Percentiles rank a stretch among this genome's conserved stretches.
phyloP scores from a whole-genome alignment of 768 basidiomycete species.

The Termitomyces sp. region DNA sequence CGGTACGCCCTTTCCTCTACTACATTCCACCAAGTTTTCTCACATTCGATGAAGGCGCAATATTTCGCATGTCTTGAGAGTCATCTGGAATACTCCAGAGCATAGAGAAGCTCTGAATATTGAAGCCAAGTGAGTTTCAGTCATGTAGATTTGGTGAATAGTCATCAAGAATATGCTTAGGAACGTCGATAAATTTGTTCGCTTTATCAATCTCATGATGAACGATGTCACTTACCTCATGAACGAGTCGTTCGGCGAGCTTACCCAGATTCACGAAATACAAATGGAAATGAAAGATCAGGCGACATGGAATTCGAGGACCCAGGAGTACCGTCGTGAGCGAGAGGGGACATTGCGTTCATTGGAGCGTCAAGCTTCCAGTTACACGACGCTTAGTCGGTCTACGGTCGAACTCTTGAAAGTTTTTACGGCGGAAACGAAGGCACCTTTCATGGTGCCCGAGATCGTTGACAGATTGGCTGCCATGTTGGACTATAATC shows the following conservation, averaged over 20 bases:
- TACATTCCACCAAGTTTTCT: background rate
- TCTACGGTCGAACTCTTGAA: constrained; percentile 89
- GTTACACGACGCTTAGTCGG: constrained; percentile 81
- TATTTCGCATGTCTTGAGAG: constrained; percentile 82
- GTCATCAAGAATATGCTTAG: constrained; percentile 27
- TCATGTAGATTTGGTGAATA: background rate
- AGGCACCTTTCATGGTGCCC: constrained; percentile 89
- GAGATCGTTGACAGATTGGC: constrained; percentile 95
- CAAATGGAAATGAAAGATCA: constrained; percentile 81
- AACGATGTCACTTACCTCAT: constrained; percentile 98
- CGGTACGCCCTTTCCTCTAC: constrained; percentile 4
- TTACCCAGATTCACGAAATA: constrained; percentile 83
- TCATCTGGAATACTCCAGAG: constrained; percentile 85
- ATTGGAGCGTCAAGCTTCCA: constrained; percentile 81
- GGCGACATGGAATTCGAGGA: constrained; percentile 58
- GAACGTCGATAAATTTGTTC: constrained; percentile 88
- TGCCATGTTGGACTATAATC: constrained; percentile 94
- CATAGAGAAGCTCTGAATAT: constrained; percentile 83
- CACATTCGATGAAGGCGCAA: constrained; percentile 51
- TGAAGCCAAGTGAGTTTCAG: constrained; percentile 57
- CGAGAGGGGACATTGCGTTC: constrained; percentile 69
- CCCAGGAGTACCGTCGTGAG: constrained; percentile 76
- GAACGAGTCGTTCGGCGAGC: constrained; percentile 89
- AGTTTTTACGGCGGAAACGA: constrained; percentile 88
- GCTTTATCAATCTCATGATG: constrained; percentile 96